A percentile compares a stretch with the other conserved stretches of the same genome.
Evolutionary conservation across 768 basidiomycete genomes (phyloP).

Genomic region (Royoungia palumana): DNA sequence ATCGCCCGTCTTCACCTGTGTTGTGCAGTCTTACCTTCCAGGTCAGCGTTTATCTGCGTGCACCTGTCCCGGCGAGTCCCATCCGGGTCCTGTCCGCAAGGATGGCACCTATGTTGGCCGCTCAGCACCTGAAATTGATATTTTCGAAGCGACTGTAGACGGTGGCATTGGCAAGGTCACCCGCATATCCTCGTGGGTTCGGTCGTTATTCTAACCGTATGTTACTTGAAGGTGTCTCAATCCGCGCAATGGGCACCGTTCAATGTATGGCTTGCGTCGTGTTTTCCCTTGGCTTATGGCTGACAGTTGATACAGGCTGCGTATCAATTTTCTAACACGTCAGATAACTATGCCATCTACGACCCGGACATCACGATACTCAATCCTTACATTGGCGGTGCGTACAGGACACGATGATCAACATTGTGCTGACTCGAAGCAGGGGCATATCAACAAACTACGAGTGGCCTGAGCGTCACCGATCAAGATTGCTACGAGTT

Average conservation of each 20-base stretch:
- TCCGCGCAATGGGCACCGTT: conserved; percentile 47
- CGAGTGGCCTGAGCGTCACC: conserved; percentile 34
- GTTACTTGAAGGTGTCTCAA: conserved; percentile 44
- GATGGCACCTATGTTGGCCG: conserved; percentile 52
- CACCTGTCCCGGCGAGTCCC: conserved; percentile 55
- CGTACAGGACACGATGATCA: not conserved
- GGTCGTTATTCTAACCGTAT: conserved; percentile 8
- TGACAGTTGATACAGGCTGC: conserved; percentile 32
- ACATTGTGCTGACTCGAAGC: conserved; percentile 3
- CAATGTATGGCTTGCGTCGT: conserved; percentile 21
- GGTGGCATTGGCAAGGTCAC: conserved; percentile 33
- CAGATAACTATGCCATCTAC: conserved; percentile 34
- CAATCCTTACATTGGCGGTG: conserved; percentile 46
- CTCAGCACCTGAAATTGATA: conserved; percentile 58
- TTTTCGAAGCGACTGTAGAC: conserved; percentile 49
- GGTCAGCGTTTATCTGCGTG: conserved; percentile 59
- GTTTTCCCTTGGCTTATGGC: not conserved
- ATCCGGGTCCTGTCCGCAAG: conserved; percentile 51
- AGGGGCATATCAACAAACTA: conserved; percentile 40
- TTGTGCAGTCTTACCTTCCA: conserved; percentile 41
- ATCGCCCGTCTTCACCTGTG: conserved; percentile 3
- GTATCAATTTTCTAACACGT: conserved; percentile 41
- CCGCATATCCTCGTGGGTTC: conserved; percentile 1
- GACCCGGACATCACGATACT: conserved; percentile 35
- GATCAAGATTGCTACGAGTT: conserved; percentile 46